These are phyloP conservation scores for Coemansia sp. DNA, from an alignment of 192 early-diverging fungal genomes.

Conservation along the genomic window DNA sequence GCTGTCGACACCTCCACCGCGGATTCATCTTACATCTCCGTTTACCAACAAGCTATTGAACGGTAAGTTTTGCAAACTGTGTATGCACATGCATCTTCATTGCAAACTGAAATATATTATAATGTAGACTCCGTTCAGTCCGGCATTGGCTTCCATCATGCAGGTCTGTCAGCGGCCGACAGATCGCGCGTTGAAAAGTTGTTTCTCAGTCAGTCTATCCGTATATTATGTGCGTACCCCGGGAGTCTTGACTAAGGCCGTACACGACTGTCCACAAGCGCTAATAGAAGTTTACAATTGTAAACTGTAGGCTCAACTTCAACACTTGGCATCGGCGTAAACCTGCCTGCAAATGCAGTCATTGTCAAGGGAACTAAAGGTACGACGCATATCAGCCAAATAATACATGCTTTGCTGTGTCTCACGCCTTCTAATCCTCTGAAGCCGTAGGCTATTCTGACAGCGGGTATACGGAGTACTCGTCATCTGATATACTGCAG, in stretches of 20 bases:
- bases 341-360: constrained; percentile 70
- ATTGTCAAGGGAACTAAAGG: constrained; percentile 66
- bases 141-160: constrained; percentile 69
- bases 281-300: not conserved
- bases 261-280: not conserved
- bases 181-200: constrained; percentile 49
- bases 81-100: not conserved
- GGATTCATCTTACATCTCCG: constrained; percentile 8
- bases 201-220: constrained; percentile 52
- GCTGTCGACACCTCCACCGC: constrained; percentile 6
- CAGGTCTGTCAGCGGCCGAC: constrained; percentile 53
- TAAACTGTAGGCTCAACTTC: constrained; percentile 59
- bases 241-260: too few relatives aligned
- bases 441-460: constrained; percentile 32
- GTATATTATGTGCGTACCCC: constrained; percentile 55
- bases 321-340: constrained; percentile 74
- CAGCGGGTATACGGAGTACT: constrained; percentile 52
- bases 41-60: constrained; percentile 36
- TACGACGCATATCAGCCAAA: constrained; percentile 7
- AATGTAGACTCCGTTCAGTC: constrained; percentile 51
- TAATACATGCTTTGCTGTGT: not conserved
- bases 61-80: constrained; percentile 1
- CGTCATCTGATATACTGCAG: constrained; percentile 63
- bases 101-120: not conserved
- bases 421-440: constrained; percentile 13